Conservation (phyloP, 2,329 filamentous ascomycete genomes). For the Ascochyta pisi region DNA sequence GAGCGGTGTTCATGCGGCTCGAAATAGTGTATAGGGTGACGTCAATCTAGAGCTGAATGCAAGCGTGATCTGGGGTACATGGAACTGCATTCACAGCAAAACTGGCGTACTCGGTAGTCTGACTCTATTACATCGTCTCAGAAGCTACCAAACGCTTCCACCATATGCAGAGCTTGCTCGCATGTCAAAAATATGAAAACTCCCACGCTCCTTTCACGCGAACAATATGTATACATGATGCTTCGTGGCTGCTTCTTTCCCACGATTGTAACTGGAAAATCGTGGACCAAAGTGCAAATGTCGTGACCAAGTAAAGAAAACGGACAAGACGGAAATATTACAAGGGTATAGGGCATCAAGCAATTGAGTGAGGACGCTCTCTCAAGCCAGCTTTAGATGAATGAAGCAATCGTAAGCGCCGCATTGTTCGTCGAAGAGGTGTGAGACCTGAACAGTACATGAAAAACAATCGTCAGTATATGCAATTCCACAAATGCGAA, state of each 20-base stretch:
- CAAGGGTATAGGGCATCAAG: slow-evolving; percentile 33
- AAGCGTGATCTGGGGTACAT: not conserved
- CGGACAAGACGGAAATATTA: slow-evolving; percentile 24
- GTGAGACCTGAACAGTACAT: slow-evolving; percentile 39
- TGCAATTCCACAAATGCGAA: slow-evolving; percentile 21
- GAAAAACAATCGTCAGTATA: slow-evolving; percentile 37
- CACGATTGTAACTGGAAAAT: not conserved
- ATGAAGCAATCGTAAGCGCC: slow-evolving; percentile 45
- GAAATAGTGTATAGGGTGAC: not conserved
- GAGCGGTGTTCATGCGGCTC: not conserved
- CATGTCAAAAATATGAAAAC: not conserved
- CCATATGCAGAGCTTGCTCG: not conserved
- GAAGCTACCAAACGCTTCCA: slow-evolving; percentile 2
- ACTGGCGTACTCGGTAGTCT: slow-evolving; percentile 4
- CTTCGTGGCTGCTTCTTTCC: slow-evolving; percentile 7
- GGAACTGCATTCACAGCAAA: not conserved
- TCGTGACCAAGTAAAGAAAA: not conserved
- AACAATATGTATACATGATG: slow-evolving; percentile 17
- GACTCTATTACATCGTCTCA: not conserved
- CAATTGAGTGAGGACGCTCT: slow-evolving; percentile 38
- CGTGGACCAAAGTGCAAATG: not conserved
- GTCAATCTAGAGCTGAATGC: slow-evolving; percentile 7
- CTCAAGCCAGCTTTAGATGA: slow-evolving; percentile 38
- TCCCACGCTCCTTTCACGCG: not conserved
- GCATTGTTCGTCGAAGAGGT: slow-evolving; percentile 45